Evolutionary conservation across 176 grass and related monocot species (phyloP).

Genomic region (Dendrocalamus sinicus): DNA sequence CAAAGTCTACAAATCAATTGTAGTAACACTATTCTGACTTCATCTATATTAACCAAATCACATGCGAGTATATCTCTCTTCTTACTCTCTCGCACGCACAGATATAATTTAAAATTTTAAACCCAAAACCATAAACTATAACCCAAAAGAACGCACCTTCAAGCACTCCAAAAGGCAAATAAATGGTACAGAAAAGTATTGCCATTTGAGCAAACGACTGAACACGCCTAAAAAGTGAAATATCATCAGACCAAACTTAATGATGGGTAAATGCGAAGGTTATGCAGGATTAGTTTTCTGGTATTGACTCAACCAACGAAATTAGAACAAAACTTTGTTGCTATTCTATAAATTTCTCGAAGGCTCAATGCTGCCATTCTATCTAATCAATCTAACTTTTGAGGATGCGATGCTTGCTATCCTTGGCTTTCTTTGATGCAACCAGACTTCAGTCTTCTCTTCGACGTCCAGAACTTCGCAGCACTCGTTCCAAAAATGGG

Average conservation of each 20-base stretch:
- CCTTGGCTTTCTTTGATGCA: conserved; percentile 17
- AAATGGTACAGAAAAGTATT: conserved; percentile 21
- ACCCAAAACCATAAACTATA: no score
- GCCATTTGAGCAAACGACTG: neutral
- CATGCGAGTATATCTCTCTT: no score
- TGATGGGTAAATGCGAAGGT: neutral
- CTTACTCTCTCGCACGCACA: no score
- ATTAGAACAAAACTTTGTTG: conserved; percentile 31
- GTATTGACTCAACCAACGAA: conserved; percentile 27
- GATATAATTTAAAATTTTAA: no score
- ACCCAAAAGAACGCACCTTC: no score
- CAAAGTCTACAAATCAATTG: no score
- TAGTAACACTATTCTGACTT: no score
- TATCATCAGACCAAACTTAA: conserved; percentile 6
- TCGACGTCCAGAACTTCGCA: neutral
- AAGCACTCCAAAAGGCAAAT: neutral
- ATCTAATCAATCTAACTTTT: conserved; percentile 22
- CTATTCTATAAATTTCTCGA: conserved; percentile 36
- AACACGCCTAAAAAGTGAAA: conserved; percentile 1
- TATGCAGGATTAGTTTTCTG: neutral
- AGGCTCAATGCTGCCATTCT: neutral
- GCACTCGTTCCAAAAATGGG: conserved; percentile 4
- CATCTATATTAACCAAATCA: no score
- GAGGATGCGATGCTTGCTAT: neutral
- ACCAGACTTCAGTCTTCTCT: conserved; percentile 6